Base-by-base conservation (phyloP, 768 basidiomycete species). In the Suillus hirtellus region DNA sequence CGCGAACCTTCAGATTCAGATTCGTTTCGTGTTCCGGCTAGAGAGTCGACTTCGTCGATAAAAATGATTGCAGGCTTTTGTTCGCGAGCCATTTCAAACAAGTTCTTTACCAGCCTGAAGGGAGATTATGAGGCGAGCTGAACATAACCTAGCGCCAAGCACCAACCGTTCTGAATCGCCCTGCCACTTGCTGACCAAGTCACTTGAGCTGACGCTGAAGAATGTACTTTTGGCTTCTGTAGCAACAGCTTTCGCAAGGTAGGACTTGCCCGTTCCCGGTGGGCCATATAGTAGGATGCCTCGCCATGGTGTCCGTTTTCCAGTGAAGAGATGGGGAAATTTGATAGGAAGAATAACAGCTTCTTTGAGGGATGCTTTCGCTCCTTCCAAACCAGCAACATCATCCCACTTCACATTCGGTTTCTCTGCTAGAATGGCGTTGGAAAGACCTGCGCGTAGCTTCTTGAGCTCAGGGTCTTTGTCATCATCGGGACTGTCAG, bases 261-360 rank as follows among this genome's bases (percentile, higher is more conserved):
- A 99, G 49, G 89, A 92, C 79, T 99, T 99, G 15, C 97, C 97
- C 11, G 97, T 99, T 3, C 97, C 97, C 0, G 97, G 97, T 19
- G 97, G 97, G 0, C 97, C 97, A 72, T 99, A 99, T 4, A 99
- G 81, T 62, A 99, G 77, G 60, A 99, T 99, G 8, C 97, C 97
- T 55, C 84, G 84, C 97, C 97, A 99, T 2, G 97, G 96, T 11
- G 96, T 98, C 19, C 97, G 89, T 76, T 99, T 99, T 44, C 96
- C 97, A 1, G 96, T 98, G 78, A 99, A 99, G 35, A 99, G 84
- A 76, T 98, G 95, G 2, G 97, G 97, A 70, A 98, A 99, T 76
- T 99, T 99, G 84, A 98, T 98, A 4, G 97, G 97, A n/a, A 99
- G 82, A 73, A 99, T 97, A 73, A 99, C 97, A 43, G 97, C 96